Conservation (phyloP, 2,329 filamentous ascomycete species). For the Sphaerulina populicola region DNA sequence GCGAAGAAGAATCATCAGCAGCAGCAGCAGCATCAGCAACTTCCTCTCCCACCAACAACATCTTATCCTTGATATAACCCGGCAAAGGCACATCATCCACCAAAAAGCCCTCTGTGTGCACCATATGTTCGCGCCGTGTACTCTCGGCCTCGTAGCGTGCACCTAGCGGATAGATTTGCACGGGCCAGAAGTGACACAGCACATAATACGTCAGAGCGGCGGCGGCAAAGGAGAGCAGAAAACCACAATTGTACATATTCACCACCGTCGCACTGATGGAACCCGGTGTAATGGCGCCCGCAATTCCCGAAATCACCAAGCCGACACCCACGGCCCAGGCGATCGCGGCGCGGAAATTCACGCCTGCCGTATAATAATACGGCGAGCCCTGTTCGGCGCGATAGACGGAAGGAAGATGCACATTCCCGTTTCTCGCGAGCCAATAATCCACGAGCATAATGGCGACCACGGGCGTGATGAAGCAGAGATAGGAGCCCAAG, state of each 20-base stretch:
- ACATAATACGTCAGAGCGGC: slow-evolving; percentile 15
- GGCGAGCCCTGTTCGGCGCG: slow-evolving; percentile 12
- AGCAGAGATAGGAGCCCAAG: slow-evolving; percentile 37
- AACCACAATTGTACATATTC: slow-evolving; percentile 21
- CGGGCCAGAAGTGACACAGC: slow-evolving; percentile 15
- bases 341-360: no score
- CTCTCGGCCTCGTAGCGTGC: no score
- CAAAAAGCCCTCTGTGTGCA: slow-evolving; percentile 21
- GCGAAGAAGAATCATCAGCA: not conserved
- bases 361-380: slow-evolving; percentile 20
- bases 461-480: slow-evolving; percentile 36
- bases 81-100: slow-evolving; percentile 17
- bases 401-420: slow-evolving; percentile 37
- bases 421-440: slow-evolving; percentile 35
- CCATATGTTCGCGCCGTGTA: slow-evolving; percentile 18
- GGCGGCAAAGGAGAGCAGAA: slow-evolving; percentile 17
- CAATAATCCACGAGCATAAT: slow-evolving; percentile 38
- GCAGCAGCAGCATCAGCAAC: not conserved
- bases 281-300: slow-evolving; percentile 16
- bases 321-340: slow-evolving; percentile 22
- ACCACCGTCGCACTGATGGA: slow-evolving; percentile 17
- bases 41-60: slow-evolving; percentile 18
- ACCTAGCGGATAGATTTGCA: no score
- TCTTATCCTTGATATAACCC: slow-evolving; percentile 12
- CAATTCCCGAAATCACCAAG: slow-evolving; percentile 20